Percentiles rank a stretch among this genome's conserved stretches.
phyloP scores from a whole-genome alignment of 2,329 filamentous ascomycete species.

The Phialophora verrucosa region DNA sequence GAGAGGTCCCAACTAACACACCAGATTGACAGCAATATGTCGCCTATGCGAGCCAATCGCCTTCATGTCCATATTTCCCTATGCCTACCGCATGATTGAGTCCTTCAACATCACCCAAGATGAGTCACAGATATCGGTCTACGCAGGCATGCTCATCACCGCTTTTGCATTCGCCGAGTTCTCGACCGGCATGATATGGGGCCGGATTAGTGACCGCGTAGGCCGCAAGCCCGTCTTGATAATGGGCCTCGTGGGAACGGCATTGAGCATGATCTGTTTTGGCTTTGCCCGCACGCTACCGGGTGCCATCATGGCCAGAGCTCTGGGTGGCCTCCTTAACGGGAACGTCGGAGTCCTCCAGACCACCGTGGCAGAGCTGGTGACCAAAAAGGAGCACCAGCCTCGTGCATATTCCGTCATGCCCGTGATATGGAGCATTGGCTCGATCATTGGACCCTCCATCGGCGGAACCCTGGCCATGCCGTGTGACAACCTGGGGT shows the following conservation, averaged over 20 bases:
- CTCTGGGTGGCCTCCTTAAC: conserved; percentile 88
- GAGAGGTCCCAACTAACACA: conserved; percentile 30
- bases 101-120: conserved; percentile 85
- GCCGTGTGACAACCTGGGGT: conserved; percentile 75
- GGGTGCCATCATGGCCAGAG: conserved; percentile 83
- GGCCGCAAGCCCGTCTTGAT: conserved; percentile 92
- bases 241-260: conserved; percentile 86
- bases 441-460: conserved; percentile 90
- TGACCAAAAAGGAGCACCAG: conserved; percentile 92
- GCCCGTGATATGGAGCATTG: conserved; percentile 97
- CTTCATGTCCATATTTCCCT: conserved; percentile 99
- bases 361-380: conserved; percentile 91
- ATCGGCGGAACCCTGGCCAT: conserved; percentile 89
- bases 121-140: conserved; percentile 81
- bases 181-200: conserved; percentile 90
- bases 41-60: conserved; percentile 98
- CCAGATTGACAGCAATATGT: conserved; percentile 70
- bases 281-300: conserved; percentile 84
- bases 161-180: conserved; percentile 97
- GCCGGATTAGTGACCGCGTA: conserved; percentile 85
- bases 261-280: conserved; percentile 89
- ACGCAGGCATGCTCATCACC: conserved; percentile 94
- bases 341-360: conserved; percentile 96
- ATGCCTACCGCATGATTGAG: conserved; percentile 96
- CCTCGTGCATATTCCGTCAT: conserved; percentile 95